Base-by-base conservation (phyloP, 768 basidiomycete genomes). In the Pisolithus marmoratus region DNA sequence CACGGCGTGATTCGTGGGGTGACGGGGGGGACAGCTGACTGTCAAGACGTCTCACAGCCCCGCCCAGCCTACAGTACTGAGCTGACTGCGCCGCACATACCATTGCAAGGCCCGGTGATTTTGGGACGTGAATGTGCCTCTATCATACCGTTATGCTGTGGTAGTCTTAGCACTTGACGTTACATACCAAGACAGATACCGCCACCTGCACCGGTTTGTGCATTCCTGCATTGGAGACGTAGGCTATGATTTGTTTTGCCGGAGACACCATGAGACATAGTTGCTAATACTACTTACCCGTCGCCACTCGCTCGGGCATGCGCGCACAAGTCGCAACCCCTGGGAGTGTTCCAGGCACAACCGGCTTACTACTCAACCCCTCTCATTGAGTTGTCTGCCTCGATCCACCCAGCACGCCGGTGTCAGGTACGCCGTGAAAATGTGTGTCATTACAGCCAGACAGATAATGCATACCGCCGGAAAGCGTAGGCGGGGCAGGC, bases 371-470 rank as follows among this genome's bases (percentile, higher is more conserved):
- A 20, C 40, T 41, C 40, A 22, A 12, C 19, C 40, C 40, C 19
- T 41, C 40, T 41, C 5, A 14, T 4, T 34, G 34, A 12, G 34
- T 34, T 34, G 34, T 34, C 34, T 1, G 14, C 14, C 34, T 27
- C 5, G 26, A 27, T 27, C 26, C 38, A 12, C 38, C 40, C 40
- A 41, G 40, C n/a, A 15, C 9, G 12, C 12, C 40, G 8, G 40
- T 8, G 9, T 31, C 27, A 45, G 43, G 43, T 45, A 24, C 23
- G 17, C 29, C 43, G 41, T 20, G 9, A 36, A 56, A 53, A 56
- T 50, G 52, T 52, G 58, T 64, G 54, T 47, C 31, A 61, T 67
- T 56, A 56, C 48, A 36, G 52, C 49, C 50, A 56, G 48, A 41
- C 48, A 44, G 48, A 41, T 51, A 44, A 47, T 52, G 49, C 57